These are phyloP conservation scores for Kluyveromyces lactis DNA, from an alignment of 805 yeast genomes.

Conservation along the genomic window DNA sequence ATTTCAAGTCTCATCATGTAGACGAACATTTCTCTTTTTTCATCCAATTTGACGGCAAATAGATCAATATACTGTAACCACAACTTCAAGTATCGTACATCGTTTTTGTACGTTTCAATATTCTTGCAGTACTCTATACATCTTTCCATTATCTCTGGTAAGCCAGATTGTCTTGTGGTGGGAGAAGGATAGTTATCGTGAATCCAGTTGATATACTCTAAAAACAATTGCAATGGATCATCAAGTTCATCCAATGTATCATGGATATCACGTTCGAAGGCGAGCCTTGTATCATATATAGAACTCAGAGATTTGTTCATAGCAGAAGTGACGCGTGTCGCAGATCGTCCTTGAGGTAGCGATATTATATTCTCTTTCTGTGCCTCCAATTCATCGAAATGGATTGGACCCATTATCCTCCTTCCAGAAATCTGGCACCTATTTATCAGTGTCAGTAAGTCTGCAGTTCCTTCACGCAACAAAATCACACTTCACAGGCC, in stretches of 20 bases:
- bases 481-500: no score
- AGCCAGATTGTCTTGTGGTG: conserved; percentile 51
- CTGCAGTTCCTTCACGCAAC: no score
- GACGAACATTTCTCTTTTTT: conserved; percentile 61
- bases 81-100: conserved; percentile 66
- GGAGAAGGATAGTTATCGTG: conserved; percentile 55
- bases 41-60: conserved; percentile 34
- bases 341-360: conserved; percentile 60
- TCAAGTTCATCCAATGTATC: conserved; percentile 52
- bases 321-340: conserved; percentile 41
- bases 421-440: no score
- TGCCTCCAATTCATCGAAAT: conserved; percentile 41
- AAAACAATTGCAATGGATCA: conserved; percentile 72
- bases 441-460: no score
- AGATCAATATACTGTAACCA: conserved; percentile 71
- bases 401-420: conserved; percentile 5
- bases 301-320: conserved; percentile 21
- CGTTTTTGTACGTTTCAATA: conserved; percentile 62
- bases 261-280: conserved; percentile 42
- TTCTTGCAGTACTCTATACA: conserved; percentile 66
- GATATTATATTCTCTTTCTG: conserved; percentile 77
- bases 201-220: conserved; percentile 74
- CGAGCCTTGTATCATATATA: conserved; percentile 29
- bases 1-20: conserved; percentile 65
- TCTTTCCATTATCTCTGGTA: conserved; percentile 56